These are phyloP conservation scores for Heliamphora pulchella DNA, from an alignment of 179 eudicot species.

Conservation along the genomic window DNA sequence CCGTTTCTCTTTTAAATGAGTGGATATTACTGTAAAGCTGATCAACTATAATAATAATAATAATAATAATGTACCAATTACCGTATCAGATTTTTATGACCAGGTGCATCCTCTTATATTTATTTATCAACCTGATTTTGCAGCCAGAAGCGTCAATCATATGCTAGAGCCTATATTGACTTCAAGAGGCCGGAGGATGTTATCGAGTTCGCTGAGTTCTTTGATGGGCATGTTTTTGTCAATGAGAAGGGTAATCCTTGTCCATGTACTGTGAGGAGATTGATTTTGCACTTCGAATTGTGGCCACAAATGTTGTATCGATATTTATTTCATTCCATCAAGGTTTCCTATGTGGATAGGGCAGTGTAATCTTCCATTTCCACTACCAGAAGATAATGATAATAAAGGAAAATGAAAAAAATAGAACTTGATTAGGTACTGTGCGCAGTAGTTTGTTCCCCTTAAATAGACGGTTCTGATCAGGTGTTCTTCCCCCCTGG, in stretches of 20 bases:
- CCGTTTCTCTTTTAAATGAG: too few relatives aligned
- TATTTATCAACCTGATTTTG: constrained; percentile 17
- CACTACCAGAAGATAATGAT: neutral
- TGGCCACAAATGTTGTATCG: neutral
- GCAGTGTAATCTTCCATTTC: neutral
- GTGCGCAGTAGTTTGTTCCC: neutral
- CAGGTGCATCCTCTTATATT: neutral
- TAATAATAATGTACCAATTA: neutral
- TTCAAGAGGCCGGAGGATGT: constrained; percentile 77
- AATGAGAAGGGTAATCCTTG: constrained; percentile 74
- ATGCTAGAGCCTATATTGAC: constrained; percentile 71
- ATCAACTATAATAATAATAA: neutral
- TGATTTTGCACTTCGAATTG: neutral
- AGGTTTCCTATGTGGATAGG: neutral
- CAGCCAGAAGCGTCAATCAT: constrained; percentile 65
- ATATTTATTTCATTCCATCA: neutral
- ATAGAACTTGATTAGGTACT: neutral
- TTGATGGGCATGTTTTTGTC: constrained; percentile 86
- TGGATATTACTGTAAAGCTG: neutral
- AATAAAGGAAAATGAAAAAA: neutral
- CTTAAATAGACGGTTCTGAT: neutral
- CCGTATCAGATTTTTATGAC: neutral
- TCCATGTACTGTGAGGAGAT: neutral
- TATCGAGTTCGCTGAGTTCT: constrained; percentile 83
- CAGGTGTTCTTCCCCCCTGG: too few relatives aligned